Conservation (phyloP, 768 basidiomycete species). For the Rhizopogon roseolus region DNA sequence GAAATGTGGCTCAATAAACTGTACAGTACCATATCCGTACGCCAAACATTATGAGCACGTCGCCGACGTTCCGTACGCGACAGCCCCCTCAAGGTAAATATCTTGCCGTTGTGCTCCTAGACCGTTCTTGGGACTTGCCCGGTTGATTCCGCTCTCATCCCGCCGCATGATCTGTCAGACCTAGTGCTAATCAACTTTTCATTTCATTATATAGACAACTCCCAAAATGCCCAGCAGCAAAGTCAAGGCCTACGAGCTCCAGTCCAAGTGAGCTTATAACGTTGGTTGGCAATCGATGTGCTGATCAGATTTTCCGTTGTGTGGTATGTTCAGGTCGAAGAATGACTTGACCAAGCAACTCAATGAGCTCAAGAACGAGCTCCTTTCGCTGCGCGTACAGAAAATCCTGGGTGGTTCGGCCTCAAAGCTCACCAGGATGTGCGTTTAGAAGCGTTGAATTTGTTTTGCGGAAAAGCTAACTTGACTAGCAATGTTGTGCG, state of each 20-base stretch:
- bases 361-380: constrained; percentile 91
- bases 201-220: constrained; percentile 18
- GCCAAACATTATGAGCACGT: constrained; percentile 20
- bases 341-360: constrained; percentile 96
- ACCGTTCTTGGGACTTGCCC: not conserved
- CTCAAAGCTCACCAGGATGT: constrained; percentile 98
- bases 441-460: constrained; percentile 26
- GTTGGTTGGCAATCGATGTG: not conserved
- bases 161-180: constrained; percentile 1
- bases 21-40: constrained; percentile 30
- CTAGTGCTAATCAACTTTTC: not conserved
- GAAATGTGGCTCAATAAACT: constrained; percentile 42
- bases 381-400: constrained; percentile 90
- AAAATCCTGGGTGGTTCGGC: constrained; percentile 96
- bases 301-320: constrained; percentile 8
- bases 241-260: constrained; percentile 95
- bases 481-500: constrained; percentile 79
- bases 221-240: constrained; percentile 79
- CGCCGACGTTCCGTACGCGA: constrained; percentile 24
- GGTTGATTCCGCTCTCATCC: not conserved
- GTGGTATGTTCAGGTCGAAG: constrained; percentile 65
- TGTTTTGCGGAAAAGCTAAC: not conserved
- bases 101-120: constrained; percentile 5
- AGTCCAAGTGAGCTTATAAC: constrained; percentile 73
- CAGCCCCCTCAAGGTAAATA: constrained; percentile 34